Conservation (phyloP, 805 yeast genomes). For the Priceomyces melissophilus region DNA sequence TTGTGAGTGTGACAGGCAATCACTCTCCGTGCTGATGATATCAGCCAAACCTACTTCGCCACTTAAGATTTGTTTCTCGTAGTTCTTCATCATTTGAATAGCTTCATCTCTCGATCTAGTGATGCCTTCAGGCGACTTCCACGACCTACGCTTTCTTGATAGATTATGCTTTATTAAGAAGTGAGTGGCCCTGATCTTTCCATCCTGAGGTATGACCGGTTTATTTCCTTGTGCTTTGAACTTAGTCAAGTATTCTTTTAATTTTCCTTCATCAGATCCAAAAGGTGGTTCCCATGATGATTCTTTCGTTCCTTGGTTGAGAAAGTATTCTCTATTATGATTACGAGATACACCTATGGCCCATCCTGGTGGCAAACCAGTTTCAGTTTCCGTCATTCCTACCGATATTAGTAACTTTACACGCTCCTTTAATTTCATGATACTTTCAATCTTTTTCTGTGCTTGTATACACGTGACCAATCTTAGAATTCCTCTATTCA, state of each 20-base stretch:
- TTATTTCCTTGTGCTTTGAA: conserved; percentile 34
- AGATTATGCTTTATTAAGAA: conserved; percentile 78
- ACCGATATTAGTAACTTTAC: background rate
- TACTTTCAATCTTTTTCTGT: background rate
- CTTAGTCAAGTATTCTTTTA: conserved; percentile 54
- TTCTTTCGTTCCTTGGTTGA: conserved; percentile 63
- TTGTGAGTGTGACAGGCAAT: conserved; percentile 79
- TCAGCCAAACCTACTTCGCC: conserved; percentile 69
- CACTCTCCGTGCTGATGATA: conserved; percentile 79
- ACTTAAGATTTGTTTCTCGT: conserved; percentile 53
- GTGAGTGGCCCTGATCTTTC: conserved; percentile 77
- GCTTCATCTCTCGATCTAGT: conserved; percentile 85
- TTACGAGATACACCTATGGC: conserved; percentile 72
- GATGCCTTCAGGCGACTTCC: conserved; percentile 72
- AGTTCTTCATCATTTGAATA: conserved; percentile 53
- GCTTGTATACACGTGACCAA: background rate
- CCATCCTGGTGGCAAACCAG: conserved; percentile 90
- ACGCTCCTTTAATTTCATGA: background rate
- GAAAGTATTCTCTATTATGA: conserved; percentile 81
- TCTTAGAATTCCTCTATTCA: background rate
- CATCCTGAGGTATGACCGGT: conserved; percentile 43
- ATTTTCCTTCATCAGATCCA: conserved; percentile 64
- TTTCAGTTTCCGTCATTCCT: conserved; percentile 18
- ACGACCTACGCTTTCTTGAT: conserved; percentile 86
- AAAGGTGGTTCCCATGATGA: conserved; percentile 91